Evolutionary conservation across 805 yeast species (phyloP), one percentile per base, ranked within the genome.

Genomic region (Cyberlindnera mississippiensis): DNA sequence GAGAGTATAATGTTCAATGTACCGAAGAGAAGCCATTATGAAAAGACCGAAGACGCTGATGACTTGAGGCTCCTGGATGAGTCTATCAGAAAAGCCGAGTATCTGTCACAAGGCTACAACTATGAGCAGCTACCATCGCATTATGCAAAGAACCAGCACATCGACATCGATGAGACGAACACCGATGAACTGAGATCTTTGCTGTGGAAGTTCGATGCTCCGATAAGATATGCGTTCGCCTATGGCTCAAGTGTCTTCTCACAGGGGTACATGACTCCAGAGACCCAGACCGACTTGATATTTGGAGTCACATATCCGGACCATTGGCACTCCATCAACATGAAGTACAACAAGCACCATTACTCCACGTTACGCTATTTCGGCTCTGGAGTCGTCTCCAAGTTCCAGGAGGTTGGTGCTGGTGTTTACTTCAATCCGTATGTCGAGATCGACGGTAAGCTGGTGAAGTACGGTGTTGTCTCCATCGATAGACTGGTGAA

Each of bases 341-440:
- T 87, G 53, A 63, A 70, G 35, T 82, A 78, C 53, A 69, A 77
- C 58, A 84, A 87, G 3, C 60, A 70, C 8, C 98, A 93, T 62
- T 93, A 93, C 58, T 89, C 97, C 7, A 67, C 74, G 5, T 51
- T 88, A 38, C 71, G 75, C 45, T 63, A 59, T 40, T 68, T 84
- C 19, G 95, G 95, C 0, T 65, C 85, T 1, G 63, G 71, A 12
- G 67, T 73, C 1, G 72, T 86, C 8, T 66, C 81, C 3, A 63
- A 61, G 44, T 73, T 84, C 14, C 89, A 83, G 58, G 74, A 77
- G 28, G 49, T 75, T 15, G 96, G 96, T 1, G 93, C 96, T 0
- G 96, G 97, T 7, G 84, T 91, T 3, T 93, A 91, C 61, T 93
- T 87, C 69, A 93, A 93, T 58, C 98, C 99, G 4, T 93, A 75